Base-by-base conservation (phyloP, 1,284 basidiomycete species). In the Papiliotrema nemorosa region DNA sequence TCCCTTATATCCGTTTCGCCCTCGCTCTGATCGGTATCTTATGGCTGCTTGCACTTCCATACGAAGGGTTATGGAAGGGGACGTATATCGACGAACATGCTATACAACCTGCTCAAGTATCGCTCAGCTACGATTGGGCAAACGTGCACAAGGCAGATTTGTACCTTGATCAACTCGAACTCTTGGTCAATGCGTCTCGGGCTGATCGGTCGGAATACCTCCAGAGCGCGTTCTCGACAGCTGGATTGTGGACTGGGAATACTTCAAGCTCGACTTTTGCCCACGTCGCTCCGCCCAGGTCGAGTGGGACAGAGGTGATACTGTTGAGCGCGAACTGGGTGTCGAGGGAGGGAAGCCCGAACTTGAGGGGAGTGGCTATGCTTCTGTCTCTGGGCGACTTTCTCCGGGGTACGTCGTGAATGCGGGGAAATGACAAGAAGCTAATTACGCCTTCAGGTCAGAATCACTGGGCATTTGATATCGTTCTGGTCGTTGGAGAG, bases 51-150 rank as follows among this genome's bases (percentile, higher is more conserved):
- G 71, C 80, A 10, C 78, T 93, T 46, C 90, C 90, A 4, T 78
- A 80, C 14, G 78, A 81, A 16, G 69, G 75, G 2, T 77, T 93
- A 3, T 85, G 84, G 16, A 80, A 84, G 61, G 69, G 75, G 4
- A 87, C 84, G 16, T 93, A 89, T 68, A 86, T 92, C 41, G 90
- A 93, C 68, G 92, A 97, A 76, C 93, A 97, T 71, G 92, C 93
- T 0, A 76, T 97, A 24, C 88, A 90, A 65, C 91, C 93, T 4
- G 85, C 82, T 3, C 88, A 92, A 77, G 90, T 90, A 59, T 87
- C 83, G 50, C 88, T 87, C 12, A 84, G 90, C 63, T 96, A 86
- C 84, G 81, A 81, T 61, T 96, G 92, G 92, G 80, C 76, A 44
- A 85, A 96, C 47, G 93, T 96, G 5, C 84, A 87, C 57, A 75